Evolutionary conservation across 1,139 yeast species (phyloP).

Genomic region (Kluyveromyces sp.): DNA sequence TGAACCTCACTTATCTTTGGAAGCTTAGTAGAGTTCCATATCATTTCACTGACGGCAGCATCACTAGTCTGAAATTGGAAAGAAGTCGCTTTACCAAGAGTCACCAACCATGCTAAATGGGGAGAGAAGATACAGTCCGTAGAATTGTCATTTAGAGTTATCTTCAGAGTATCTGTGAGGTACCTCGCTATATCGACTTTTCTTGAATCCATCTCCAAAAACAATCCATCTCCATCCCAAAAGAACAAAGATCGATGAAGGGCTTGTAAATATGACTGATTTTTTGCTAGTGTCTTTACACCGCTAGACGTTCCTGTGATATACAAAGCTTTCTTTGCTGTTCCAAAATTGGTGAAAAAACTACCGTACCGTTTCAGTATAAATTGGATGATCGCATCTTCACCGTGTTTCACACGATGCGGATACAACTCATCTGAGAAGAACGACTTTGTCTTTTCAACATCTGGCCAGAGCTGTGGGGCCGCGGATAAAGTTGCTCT

Average conservation of each 20-base stretch:
- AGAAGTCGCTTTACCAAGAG: slow-evolving; percentile 11
- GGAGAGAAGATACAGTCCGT: slow-evolving; percentile 8
- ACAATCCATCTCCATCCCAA: slow-evolving; percentile 17
- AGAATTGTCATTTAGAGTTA: slow-evolving; percentile 8
- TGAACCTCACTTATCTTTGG: slow-evolving; percentile 24
- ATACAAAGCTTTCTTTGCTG: slow-evolving; percentile 1
- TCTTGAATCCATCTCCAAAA: slow-evolving; percentile 17
- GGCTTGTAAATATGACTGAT: slow-evolving; percentile 14
- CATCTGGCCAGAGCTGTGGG: slow-evolving; percentile 18
- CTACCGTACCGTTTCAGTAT: slow-evolving; percentile 11
- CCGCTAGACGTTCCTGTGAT: slow-evolving; percentile 3
- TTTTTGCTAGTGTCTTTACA: slow-evolving; percentile 1
- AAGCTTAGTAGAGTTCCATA: slow-evolving; percentile 12
- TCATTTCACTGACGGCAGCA: slow-evolving; percentile 5
- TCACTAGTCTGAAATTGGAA: slow-evolving; percentile 15
- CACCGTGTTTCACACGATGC: slow-evolving; percentile 14
- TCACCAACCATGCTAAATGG: slow-evolving; percentile 8
- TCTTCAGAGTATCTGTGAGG: slow-evolving; percentile 13
- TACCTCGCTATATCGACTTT: slow-evolving; percentile 12
- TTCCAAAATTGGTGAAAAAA: slow-evolving; percentile 9
- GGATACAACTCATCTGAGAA: slow-evolving; percentile 17
- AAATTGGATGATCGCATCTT: slow-evolving; percentile 12
- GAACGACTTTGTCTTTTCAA: slow-evolving; percentile 12
- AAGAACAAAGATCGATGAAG: slow-evolving; percentile 14
- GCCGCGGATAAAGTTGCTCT: slow-evolving; percentile 13